Conservation (phyloP, 2,329 filamentous ascomycete species). For the Diplodia intermedia region DNA sequence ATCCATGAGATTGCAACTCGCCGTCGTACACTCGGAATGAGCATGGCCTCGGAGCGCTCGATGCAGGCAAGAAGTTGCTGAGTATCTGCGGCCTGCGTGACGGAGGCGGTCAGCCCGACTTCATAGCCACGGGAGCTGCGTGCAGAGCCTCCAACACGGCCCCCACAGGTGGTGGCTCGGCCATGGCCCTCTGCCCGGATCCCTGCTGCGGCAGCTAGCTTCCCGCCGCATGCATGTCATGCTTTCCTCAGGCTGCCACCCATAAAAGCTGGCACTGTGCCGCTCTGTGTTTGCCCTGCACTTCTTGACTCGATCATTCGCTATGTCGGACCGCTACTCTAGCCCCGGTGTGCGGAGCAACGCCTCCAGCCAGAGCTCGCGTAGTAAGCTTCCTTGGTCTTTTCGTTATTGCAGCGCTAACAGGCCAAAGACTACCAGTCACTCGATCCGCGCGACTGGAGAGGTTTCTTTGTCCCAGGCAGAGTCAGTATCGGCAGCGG, state of each 20-base stretch:
- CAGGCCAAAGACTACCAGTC: conserved; percentile 2
- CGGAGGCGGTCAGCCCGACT: not conserved
- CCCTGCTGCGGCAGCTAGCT: not conserved
- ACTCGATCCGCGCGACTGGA: conserved; percentile 3
- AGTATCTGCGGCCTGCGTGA: not conserved
- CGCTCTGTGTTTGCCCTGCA: not conserved
- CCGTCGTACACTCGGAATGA: not conserved
- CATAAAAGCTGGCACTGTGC: conserved; percentile 13
- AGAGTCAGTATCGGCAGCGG: not conserved
- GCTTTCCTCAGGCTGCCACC: not conserved
- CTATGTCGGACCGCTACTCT: not conserved
- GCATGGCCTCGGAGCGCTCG: not conserved
- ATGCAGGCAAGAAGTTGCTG: not conserved
- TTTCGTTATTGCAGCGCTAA: not conserved
- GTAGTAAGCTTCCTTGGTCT: not conserved
- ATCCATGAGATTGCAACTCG: not conserved
- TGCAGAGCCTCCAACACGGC: conserved; percentile 15
- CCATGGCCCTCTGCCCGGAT: not conserved
- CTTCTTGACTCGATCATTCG: too few species aligned
- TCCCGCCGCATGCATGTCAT: conserved; percentile 13
- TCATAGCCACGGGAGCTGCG: not conserved
- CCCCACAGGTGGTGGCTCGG: conserved; percentile 20
- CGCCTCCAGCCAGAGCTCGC: conserved; percentile 20
- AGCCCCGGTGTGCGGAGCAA: conserved; percentile 11
- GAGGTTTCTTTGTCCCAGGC: conserved; percentile 6